Base-by-base conservation (phyloP, 495 filamentous ascomycete species). In the Penicillium flavigenum region DNA sequence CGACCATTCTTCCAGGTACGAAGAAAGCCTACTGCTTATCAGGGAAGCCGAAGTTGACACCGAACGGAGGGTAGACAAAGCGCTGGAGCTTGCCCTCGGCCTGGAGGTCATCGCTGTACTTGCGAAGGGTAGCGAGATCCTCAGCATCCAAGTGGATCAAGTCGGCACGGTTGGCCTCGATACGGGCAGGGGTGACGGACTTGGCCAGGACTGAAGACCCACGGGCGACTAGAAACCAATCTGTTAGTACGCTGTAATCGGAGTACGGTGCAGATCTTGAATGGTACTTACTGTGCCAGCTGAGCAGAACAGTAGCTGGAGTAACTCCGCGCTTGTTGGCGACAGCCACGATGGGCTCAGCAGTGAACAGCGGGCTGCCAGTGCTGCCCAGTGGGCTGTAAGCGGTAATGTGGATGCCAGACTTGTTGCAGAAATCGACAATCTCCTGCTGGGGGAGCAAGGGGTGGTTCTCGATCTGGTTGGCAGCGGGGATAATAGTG, bases 391-490 rank as follows among this genome's bases (percentile, higher is more conserved):
- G 72, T 16, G 88, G 88, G 60, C 82, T 86, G 70, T 91, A 92
- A 8, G 88, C 88, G 31, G 88, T 88, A 63, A 92, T 71, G 63
- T 88, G 84, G 53, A 91, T 91, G 34, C 87, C 87, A 74, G 88
- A 88, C 54, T 78, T 74, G 46, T 79, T 82, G 76, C 87, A 91
- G 58, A 86, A 81, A 66, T 91, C 88, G 36, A 90, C 86, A 63
- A 92, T 87, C 63, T 94, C 89, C 71, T 92, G 86, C 76, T 94
- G 90, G 1, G 90, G 90, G n/a, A 94, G 82, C 24, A 69, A 64
- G 8, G 77, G 77, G 76, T 92, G 89, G 76, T 92, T 92, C 76
- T 96, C 91, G 66, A 95, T 91, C 82, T 95, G 90, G 76, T 95
- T 94, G 59, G 85, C 88, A n/a, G 90, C 90, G 11, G 91, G 91